Evolutionary conservation across 2,329 filamentous ascomycete genomes (phyloP), one percentile per base, ranked within the genome.

Genomic region (Colletotrichum sp.): DNA sequence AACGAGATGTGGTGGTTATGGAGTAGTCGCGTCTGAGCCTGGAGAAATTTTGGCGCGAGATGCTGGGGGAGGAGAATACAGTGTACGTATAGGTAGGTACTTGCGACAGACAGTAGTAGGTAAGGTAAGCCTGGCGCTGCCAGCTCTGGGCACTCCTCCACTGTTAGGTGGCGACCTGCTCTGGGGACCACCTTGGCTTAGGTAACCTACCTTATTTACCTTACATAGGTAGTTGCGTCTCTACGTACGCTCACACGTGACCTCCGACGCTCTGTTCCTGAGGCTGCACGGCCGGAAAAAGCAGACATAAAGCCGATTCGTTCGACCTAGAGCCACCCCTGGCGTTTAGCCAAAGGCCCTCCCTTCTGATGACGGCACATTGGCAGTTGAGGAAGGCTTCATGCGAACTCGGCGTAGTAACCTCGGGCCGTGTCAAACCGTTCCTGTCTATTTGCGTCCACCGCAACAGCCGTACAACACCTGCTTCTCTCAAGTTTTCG

Each of bases 341-440:
- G 34, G 55, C 15, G 67, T 70, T 24, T 48, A 8, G 7, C 4
- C 32, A 10, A 6, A 32, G 15, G n/a, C 7, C 43, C n/a, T 12
- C 21, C 16, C 21, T 36, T 36, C 30, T 67, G 69, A 75, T 75
- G 73, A 75, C 73, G 73, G 69, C 73, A 72, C 73, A 43, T 55
- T 21, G 24, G 43, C 58, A 70, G 52, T 38, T 67, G 66, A 71
- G 36, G 64, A 68, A 68, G 43, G 64, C 70, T 65, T 76, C 73
- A 65, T 76, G 73, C 70, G 73, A 76, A 48, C 28, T 73, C 70
- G 73, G 73, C 73, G 48, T 60, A 68, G 64, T 76, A 65, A 76
- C 83, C 84, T 85, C 84, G 84, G 84, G 82, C 84, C 84, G 83
- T 81, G 76, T 81, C 80, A 81, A 85, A 77, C 84, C 84, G 83